Conservation (phyloP, 371 early-diverging fungal genomes). For the Agmasoma carcini region DNA sequence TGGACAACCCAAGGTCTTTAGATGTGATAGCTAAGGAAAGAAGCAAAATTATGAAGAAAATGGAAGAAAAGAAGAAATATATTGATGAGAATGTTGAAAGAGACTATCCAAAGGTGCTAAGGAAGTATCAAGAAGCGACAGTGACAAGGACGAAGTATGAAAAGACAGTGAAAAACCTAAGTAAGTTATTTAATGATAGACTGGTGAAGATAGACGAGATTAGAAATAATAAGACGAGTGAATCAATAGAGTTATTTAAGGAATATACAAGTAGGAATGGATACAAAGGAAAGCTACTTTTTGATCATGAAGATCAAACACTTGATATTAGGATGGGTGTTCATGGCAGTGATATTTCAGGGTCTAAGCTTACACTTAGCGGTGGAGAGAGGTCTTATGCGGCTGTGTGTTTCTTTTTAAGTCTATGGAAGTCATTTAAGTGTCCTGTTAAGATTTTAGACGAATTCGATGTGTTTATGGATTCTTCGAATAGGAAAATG, state of each 20-base stretch:
- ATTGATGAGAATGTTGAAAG: constrained; percentile 20
- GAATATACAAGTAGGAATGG: constrained; percentile 56
- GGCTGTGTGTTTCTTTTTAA: constrained; percentile 76
- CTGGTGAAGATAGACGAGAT: constrained; percentile 47
- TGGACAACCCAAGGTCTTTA: background rate
- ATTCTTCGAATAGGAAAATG: constrained; percentile 51
- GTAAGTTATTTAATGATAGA: constrained; percentile 25
- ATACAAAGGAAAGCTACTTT: constrained; percentile 65
- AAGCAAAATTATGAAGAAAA: constrained; percentile 3
- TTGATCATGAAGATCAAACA: constrained; percentile 61
- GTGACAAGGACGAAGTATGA: constrained; percentile 20
- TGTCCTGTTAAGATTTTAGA: constrained; percentile 84
- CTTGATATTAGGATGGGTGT: constrained; percentile 57
- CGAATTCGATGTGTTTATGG: constrained; percentile 99
- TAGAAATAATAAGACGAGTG: constrained; percentile 27
- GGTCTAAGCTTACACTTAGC: constrained; percentile 58
- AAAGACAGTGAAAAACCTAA: constrained; percentile 21
- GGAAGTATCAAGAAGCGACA: constrained; percentile 14
- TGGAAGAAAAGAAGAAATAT: constrained; percentile 20
- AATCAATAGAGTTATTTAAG: constrained; percentile 36
- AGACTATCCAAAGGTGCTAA: constrained; percentile 11
- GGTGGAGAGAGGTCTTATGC: constrained; percentile 98
- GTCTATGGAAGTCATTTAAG: constrained; percentile 84
- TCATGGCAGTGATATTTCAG: constrained; percentile 53
- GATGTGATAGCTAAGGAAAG: constrained; percentile 23